A percentile compares a stretch with the other conserved stretches of the same genome.
Evolutionary conservation across 176 grass and related monocot genomes (phyloP).

Genomic region (Leersia perrieri): DNA sequence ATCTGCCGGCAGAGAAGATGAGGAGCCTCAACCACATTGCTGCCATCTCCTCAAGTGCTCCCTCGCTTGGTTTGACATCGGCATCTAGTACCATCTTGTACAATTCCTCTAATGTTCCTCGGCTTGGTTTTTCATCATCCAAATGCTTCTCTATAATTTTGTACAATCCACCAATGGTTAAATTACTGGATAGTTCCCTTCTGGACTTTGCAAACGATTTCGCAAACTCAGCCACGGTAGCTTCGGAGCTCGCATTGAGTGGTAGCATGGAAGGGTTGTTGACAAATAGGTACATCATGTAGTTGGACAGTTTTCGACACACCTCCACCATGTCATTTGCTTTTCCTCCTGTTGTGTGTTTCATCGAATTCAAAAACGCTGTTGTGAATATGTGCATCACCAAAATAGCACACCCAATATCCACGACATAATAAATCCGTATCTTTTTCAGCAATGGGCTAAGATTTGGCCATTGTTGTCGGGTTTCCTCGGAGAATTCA

Average conservation of each 20-base stretch:
- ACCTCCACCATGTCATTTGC: not conserved
- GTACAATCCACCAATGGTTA: no score
- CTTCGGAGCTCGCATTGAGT: not conserved
- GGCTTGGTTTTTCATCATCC: no score
- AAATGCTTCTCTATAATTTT: no score
- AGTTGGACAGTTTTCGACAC: not conserved
- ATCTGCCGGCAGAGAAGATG: no score
- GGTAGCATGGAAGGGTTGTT: not conserved
- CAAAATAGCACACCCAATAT: not conserved
- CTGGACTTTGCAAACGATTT: not conserved
- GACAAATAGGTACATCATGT: conserved; percentile 13
- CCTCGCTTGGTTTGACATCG: not conserved
- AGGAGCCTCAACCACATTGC: no score
- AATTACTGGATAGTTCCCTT: no score
- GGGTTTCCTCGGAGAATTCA: not conserved
- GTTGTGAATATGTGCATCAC: not conserved
- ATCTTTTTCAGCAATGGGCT: no score
- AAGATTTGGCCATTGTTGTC: not conserved
- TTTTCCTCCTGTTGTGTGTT: not conserved
- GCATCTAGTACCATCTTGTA: not conserved
- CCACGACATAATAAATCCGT: fast-evolving
- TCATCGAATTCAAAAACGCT: not conserved
- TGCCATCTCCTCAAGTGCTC: not conserved
- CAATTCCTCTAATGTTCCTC: not conserved
- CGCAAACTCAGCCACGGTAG: not conserved